Evolutionary conservation across 2,329 filamentous ascomycete genomes (phyloP).

Genomic region (Rasamsonia emersonii): DNA sequence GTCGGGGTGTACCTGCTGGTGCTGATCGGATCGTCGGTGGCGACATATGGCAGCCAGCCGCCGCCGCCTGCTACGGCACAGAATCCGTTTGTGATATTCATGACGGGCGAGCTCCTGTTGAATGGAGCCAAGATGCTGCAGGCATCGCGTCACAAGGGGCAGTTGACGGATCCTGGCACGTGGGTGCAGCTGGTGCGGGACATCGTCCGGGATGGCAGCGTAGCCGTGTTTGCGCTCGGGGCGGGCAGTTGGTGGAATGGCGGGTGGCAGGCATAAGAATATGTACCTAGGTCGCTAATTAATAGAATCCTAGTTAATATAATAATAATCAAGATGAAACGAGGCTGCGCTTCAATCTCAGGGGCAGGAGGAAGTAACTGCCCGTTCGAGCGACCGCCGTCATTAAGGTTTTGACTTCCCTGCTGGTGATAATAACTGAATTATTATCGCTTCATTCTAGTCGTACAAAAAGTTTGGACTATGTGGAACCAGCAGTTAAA

Average conservation of each 20-base stretch:
- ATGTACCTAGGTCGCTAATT: no score
- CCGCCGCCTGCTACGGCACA: constrained; percentile 37
- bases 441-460: no score
- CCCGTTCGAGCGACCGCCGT: not conserved
- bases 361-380: constrained; percentile 1
- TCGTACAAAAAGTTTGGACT: no score
- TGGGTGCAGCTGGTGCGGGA: constrained; percentile 32
- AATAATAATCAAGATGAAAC: not conserved
- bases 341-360: no score
- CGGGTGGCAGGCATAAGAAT: constrained; percentile 18
- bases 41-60: constrained; percentile 30
- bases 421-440: no score
- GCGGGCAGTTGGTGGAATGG: constrained; percentile 33
- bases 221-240: constrained; percentile 38
- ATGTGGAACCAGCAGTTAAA: no score
- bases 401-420: not conserved
- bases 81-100: constrained; percentile 38
- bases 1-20: constrained; percentile 46
- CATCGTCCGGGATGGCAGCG: constrained; percentile 34
- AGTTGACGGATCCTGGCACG: constrained; percentile 19
- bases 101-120: constrained; percentile 38
- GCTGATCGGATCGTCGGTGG: constrained; percentile 26
- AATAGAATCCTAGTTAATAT: no score
- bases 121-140: constrained; percentile 29
- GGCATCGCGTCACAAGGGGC: constrained; percentile 16